Base-by-base conservation (phyloP, 1,139 yeast species). In the Hansenula lynferdii region DNA sequence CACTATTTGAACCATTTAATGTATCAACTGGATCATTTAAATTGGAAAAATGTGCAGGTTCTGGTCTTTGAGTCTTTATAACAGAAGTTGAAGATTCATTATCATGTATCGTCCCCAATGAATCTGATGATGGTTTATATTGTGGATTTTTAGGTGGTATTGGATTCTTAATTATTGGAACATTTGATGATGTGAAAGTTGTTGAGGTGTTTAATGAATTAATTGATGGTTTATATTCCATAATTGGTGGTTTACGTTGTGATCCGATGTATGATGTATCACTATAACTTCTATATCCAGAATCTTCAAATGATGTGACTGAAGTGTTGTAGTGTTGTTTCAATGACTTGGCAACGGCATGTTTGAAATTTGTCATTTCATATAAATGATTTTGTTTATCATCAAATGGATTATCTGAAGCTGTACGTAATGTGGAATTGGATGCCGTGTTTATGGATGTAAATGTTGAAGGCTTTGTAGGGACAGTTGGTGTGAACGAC, bases 301-400 rank as follows among this genome's bases (percentile, higher is more conserved):
- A n/a, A n/a, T n/a, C n/a, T n/a, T 30, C 33, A 3, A 30, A 30
- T 14, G 33, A 30, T 5, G 26, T 14, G n/a, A 22, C 19, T 9
- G 25, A 21, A 21, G 26, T 3, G 18, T 35, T 43, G 17, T 43
- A 39, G n/a, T 40, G 38, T 1, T 38, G 25, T 20, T 37, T 35
- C 8, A 26, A 28, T 15, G 51, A 51, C 19, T 35, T 40, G 8
- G 28, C 14, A 20, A 44, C 39, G 5, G 35, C 38, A 15, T 31
- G 27, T 16, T 31, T 28, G 26, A 38, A 21, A 12, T 28, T 20
- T 24, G 36, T 28, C 28, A 23, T 35, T 24, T 28, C 34, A n/a
- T 31, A 31, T 23, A 23, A n/a, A 16, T 31, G 16, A 11, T 12
- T 16, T 6, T 24, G 18, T 19, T 9, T 19, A 21, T 42, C 43